Base-by-base conservation (phyloP, 164 flowering plant species). In the Berberis vulgaris region DNA sequence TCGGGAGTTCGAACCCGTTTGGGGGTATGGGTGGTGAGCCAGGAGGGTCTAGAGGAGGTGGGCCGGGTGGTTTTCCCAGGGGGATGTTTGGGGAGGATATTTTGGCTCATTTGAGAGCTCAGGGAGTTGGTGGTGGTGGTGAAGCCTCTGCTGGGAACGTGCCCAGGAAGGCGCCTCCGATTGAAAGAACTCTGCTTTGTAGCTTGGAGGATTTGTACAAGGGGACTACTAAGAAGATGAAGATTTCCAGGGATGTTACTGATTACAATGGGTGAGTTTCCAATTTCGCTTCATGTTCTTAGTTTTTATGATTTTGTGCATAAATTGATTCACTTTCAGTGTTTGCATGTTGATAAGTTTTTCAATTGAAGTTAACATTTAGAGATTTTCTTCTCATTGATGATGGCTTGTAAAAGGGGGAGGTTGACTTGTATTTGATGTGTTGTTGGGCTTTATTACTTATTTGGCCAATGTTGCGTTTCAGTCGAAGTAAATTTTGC, bases 141-240 rank as follows among this genome's bases (percentile, higher is more conserved):
- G 86, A 79, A 66, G 78, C 78, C 11, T 77, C 87, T 0, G 70
- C 86, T 0, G 71, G 69, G 4, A 65, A 62, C 69, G 64, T 58
- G 43, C 76, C 65, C 2, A 66, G 92, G 60, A 90, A 90, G 68
- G 85, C 71, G 0, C 70, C 85, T 2, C 69, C 91, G 0, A 88
- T 90, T 26, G 97, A 93, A 77, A 61, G 81, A 59, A 67, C 75
- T 1, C 72, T 93, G 72, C 77, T 77, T 10, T 93, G 98, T 76
- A 85, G 86, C 66, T 78, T 93, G 77, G 98, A 93, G 77, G 97
- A 93, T 68, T 74, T 93, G 73, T 88, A 88, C 45, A 90, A 85
- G 77, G 98, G 98, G 13, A 85, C 94, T 9, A 80, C 91, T 11
- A 93, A 93, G 81, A 89, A 86, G 87, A 89, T 93, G 98, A 92